Base-by-base conservation (phyloP, 306 rosid genomes). In the Fragaria nilgerrensis region DNA sequence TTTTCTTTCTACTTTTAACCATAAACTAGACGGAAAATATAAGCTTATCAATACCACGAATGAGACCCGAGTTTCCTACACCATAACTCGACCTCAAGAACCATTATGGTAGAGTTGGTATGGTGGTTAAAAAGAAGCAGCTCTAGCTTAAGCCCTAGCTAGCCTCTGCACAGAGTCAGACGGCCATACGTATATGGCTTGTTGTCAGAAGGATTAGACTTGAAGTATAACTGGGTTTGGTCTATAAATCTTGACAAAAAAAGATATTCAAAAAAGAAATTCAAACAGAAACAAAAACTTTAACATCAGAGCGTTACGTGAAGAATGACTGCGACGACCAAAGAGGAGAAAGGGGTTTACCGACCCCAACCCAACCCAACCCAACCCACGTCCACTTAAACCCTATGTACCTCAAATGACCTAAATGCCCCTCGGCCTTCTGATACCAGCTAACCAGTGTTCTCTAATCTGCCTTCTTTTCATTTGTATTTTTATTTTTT, bases 51-150 rank as follows among this genome's bases (percentile, higher is more conserved):
- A 9, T 25, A 10, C 13, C 67, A 48, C 29, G 45, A 9, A 36
- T 43, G 50, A 74, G 62, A 43, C 74, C 71, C 70, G 15, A 62
- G 62, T 56, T 79, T 72, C 72, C 74, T 75, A 53, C 64, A 83
- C 83, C 83, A 44, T 45, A 64, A 49, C 12, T 22, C 78, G 75
- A 58, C 19, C 36, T 58, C 7, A 23, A 58, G 36, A 58, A 11
- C 65, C 32, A 47, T 37, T 79, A 44, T 55, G 75, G 56, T 82
- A 72, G 71, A 75, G 80, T 85, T 80, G 91, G 88, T 85, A 25
- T 1, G 88, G 90, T 87, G 82, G 96, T 77, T 89, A 75, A 83
- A 91, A 84, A 88, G 80, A 43, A 56, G 65, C 44, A 80, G 50
- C 41, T 41, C 44, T 41, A 17, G 79, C 32, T 39, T 49, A 22